Base-by-base conservation (phyloP, 208 protist genomes). In the Endotrypanum monterogeii region DNA sequence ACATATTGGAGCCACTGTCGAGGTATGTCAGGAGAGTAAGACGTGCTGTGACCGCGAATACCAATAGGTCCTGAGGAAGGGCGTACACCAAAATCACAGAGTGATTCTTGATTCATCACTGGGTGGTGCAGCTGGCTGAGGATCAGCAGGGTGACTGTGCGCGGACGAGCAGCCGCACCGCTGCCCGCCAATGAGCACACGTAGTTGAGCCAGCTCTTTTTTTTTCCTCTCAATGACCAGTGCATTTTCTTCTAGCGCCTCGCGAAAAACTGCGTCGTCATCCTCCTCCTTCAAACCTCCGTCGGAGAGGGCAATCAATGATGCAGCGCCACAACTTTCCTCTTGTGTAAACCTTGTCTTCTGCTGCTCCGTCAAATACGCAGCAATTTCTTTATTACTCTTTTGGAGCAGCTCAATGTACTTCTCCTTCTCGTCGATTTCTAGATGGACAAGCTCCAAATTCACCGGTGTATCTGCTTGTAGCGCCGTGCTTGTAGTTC, bases 311-410 rank as follows among this genome's bases (percentile, higher is more conserved):
- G 67, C 76, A 0, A 67, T 67, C 70, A 72, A 61, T 23, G 69
- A 66, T n/a, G 37, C 32, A 54, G 67, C 48, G 30, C 70, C 76
- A 14, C 70, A 55, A 39, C 55, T 70, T 6, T 66, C 76, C 32
- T 80, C 76, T 32, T 71, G 46, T 35, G 67, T 55, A 7, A 18
- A 67, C 18, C 65, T 41, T 9, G 67, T 72, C 39, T 76, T 39
- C 16, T 66, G 28, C 30, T 72, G 54, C 28, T 76, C 63, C 20
- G n/a, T 71, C 51, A 80, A 56, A 32, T 80, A 80, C 16, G 62
- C 54, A 41, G 70, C 76, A 69, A 96, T 93, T 57, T 90, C 83
- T 25, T 65, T 63, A 65, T 94, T 96, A 58, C 88, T 94, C 50
- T 87, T 67, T 28, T 79, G 74, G 14, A 96, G 74, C 44, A 87